Base-by-base conservation (phyloP, 345 rosid genomes). In the Zanthoxylum bungeanum region DNA sequence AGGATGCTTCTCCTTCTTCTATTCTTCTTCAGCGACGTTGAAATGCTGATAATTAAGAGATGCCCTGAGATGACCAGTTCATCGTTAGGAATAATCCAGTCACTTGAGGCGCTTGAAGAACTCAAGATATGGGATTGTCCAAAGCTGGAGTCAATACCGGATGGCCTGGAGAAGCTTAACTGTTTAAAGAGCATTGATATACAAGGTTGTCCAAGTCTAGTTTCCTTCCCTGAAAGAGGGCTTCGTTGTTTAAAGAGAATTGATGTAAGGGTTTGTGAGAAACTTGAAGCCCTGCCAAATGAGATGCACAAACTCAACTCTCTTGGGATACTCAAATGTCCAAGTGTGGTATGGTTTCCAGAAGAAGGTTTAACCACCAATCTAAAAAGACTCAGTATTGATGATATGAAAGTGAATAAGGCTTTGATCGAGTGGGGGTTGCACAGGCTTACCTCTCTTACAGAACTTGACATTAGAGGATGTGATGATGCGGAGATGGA, bases 41-140 rank as follows among this genome's bases (percentile, higher is more conserved):
- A 53, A 55, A 25, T 2, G 8, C 72, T 68, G 4, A 7, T 1
- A 0, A 25, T 68, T 9, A 0, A 0, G 8, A 0, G 21, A 40
- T 78, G 77, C 68, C 51, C 56, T 0, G 30, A 59, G 72, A 42
- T 78, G 53, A 72, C 61, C 27, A 21, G 19, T 30, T 17, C 53
- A 3, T 31, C 71, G 7, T 27, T 36, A 4, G 16, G 0, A n/a
- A n/a, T n/a, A 40, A 24, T 25, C 1, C n/a, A 6, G 12, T 28
- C 28, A 11, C 53, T 37, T 9, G 63, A 25, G 37, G 25, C 7
- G 10, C 63, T 69, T 40, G 64, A 56, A 17, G 5, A 4, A 3
- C 64, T 69, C 10, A 42, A 42, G 4, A 42, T 42, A 42, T 10
- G 46, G n/a, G 24, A 51, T 22, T 51, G 56, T 31, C 9, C 30